Evolutionary conservation across 495 filamentous ascomycete genomes (phyloP).

Genomic region (Lasiosphaeria ovina): DNA sequence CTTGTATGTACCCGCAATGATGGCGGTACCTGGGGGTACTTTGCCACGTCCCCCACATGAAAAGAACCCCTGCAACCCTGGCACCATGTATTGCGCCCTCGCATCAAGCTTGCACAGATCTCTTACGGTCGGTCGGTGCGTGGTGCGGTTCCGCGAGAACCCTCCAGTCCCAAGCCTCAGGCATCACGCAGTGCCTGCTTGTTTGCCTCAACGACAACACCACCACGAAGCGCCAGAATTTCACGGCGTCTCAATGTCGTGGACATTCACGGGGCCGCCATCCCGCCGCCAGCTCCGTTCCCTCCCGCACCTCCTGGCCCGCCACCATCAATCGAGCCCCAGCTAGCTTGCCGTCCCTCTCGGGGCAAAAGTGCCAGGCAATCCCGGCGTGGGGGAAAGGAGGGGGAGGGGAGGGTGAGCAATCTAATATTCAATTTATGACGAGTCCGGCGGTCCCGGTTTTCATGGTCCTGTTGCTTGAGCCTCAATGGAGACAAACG

Average conservation of each 20-base stretch:
- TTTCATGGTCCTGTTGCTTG: constrained; percentile 5
- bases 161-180: constrained; percentile 1
- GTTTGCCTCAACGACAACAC: neutral
- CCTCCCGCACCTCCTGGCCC: no score
- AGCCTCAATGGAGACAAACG: constrained; percentile 13
- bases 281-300: no score
- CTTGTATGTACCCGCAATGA: constrained; percentile 8
- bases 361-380: constrained; percentile 1
- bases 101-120: constrained; percentile 5
- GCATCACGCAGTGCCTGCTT: neutral
- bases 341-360: neutral
- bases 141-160: constrained; percentile 8
- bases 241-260: no score
- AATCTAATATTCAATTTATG: constrained; percentile 14
- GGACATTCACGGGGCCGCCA: no score
- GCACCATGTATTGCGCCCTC: neutral
- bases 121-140: neutral
- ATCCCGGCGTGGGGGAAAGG: neutral
- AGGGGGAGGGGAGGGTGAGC: constrained; percentile 3
- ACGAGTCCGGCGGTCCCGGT: neutral
- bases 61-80: neutral
- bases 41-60: neutral
- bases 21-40: constrained; percentile 19
- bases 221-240: no score
- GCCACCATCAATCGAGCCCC: no score